Evolutionary conservation across 75 land plant species (phyloP), one percentile per base, ranked within the genome.

Genomic region (Pseudotsuga menziesii): DNA sequence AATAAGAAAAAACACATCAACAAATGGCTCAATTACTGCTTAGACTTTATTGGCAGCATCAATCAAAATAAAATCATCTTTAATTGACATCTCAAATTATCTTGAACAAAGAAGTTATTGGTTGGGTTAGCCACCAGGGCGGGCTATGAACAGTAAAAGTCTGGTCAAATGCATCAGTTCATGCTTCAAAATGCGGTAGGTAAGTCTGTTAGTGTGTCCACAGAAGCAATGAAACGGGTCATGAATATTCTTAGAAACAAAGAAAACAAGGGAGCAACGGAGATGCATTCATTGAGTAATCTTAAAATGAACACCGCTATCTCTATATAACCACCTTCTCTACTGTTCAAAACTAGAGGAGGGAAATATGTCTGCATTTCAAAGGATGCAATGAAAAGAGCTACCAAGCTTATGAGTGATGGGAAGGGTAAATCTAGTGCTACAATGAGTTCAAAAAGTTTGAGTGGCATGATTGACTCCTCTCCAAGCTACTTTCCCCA

Each of bases 361-460:
- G 93, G 93, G 44, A 85, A 83, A 74, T 82, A 91, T 13, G 67
- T 93, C 58, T 89, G 80, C 5, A 77, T 91, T 62, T 93, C 93
- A 13, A 79, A 73, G 80, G 80, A 81, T 81, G 88, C 93, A 55
- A 63, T 91, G 81, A 61, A 87, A 61, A 78, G 84, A 44, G 91
- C 96, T 75, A 84, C 78, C 35, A 83, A 83, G 57, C 87, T 90
- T 59, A 86, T 93, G 73, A 86, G 93, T 63, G 84, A 88, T 16
- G 39, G 35, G 71, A 67, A 22, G 35, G 71, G 2, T 39, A 20
- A 39, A 67, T 67, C 71, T 41, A 36, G 23, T 39, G 71, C 22
- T 39, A 32, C 71, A 67, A 39, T 19, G 39, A 23, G n/a, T 69
- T 20, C 8, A n/a, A 52, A 69, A 69, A 41, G 25, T 20, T 69